Conservation (phyloP, 345 rosid genomes). For the Rubroshorea leprosula region DNA sequence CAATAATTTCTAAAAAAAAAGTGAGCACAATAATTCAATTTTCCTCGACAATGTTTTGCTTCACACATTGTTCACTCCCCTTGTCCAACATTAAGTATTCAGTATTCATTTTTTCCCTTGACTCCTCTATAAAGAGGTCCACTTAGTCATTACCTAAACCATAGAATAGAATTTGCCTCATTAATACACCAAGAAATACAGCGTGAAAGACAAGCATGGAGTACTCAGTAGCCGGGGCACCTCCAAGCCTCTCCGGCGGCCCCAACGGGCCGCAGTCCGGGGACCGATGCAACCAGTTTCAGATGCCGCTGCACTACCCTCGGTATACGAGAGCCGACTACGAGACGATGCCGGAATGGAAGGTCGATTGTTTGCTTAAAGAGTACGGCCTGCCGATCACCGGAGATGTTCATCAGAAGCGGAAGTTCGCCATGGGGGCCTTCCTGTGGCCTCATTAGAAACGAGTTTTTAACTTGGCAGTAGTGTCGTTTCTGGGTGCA, state of each 20-base stretch:
- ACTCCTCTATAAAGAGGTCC: no score
- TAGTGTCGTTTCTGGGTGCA: no score
- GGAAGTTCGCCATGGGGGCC: conserved; percentile 57
- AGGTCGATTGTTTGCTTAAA: conserved; percentile 40
- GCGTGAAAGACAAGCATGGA: conserved; percentile 1
- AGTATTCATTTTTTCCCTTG: no score
- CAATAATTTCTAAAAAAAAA: no score
- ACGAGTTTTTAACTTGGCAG: no score
- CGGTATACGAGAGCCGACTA: conserved; percentile 46
- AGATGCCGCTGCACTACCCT: conserved; percentile 60
- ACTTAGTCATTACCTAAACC: no score
- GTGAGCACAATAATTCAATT: no score
- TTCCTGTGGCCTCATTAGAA: conserved; percentile 57
- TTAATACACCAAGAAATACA: no score
- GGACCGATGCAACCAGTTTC: conserved; percentile 23
- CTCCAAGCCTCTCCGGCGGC: conserved; percentile 5
- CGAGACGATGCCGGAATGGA: conserved; percentile 56
- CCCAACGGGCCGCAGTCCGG: neutral
- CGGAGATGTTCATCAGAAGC: conserved; percentile 42
- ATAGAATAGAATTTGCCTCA: no score
- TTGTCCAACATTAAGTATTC: no score
- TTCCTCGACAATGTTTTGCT: no score
- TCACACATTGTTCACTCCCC: no score
- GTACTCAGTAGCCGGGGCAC: neutral
- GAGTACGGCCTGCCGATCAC: conserved; percentile 46